Conservation (phyloP, 345 rosid genomes). For the Camelina neglecta region DNA sequence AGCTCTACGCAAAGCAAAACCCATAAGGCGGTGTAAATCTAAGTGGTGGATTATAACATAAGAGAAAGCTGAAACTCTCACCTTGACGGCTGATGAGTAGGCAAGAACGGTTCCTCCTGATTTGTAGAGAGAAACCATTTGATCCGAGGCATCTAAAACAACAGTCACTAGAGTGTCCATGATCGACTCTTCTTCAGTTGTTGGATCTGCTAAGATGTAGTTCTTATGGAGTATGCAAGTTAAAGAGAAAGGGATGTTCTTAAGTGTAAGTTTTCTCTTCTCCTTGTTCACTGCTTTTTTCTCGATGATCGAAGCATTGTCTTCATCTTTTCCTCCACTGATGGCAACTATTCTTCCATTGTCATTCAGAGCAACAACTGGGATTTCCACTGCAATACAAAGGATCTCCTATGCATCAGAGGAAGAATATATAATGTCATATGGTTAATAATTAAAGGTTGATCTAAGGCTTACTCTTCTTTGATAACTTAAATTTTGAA, state of each 20-base stretch:
- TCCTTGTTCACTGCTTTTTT: slow-evolving; percentile 70
- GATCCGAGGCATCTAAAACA: slow-evolving; percentile 72
- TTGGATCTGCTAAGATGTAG: slow-evolving; percentile 85
- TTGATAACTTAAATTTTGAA: no score
- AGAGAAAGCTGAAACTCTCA: slow-evolving; percentile 42
- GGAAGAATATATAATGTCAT: neutral
- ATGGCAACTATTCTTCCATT: slow-evolving; percentile 73
- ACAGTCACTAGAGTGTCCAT: slow-evolving; percentile 80
- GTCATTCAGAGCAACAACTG: slow-evolving; percentile 75
- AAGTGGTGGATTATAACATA: neutral
- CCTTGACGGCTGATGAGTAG: slow-evolving; percentile 66
- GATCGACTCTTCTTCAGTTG: slow-evolving; percentile 83
- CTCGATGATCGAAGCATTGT: slow-evolving; percentile 47
- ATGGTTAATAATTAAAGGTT: neutral
- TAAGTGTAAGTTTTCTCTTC: slow-evolving; percentile 71
- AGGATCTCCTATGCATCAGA: slow-evolving; percentile 8
- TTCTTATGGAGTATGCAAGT: slow-evolving; percentile 79
- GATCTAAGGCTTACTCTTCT: neutral
- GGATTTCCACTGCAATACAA: slow-evolving; percentile 73
- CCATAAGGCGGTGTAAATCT: neutral
- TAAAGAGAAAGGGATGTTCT: slow-evolving; percentile 71
- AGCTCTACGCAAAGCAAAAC: slow-evolving; percentile 28
- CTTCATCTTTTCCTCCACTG: slow-evolving; percentile 48
- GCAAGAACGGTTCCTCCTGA: slow-evolving; percentile 87
- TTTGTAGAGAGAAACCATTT: slow-evolving; percentile 76